Evolutionary conservation across 1,284 basidiomycete genomes (phyloP), one percentile per base, ranked within the genome.

Genomic region (Volvariella volvacea): DNA sequence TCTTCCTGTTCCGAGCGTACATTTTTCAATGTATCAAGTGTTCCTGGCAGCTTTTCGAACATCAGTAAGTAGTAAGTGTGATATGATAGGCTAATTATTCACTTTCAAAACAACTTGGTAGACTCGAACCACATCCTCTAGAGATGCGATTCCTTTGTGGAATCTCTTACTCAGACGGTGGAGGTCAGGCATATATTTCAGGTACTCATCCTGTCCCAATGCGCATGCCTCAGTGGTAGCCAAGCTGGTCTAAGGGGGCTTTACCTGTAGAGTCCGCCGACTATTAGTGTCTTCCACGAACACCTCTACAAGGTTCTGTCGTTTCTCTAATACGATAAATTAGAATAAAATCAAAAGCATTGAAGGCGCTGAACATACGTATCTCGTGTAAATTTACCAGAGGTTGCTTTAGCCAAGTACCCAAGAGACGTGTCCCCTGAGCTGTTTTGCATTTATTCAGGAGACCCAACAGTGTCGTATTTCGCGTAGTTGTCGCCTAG

Each of bases 391-490:
- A 66, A 60, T 97, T 97, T 33, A 98, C 83, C 21, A 99, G 69
- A 1, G 96, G 96, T 64, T 99, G 96, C 63, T 97, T 98, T 44
- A 99, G 70, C 95, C 95, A 99, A 47, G 87, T 87, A 0, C 83
- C 88, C 1, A 99, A 73, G 45, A 97, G 63, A 44, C 96, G 72
- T n/a, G 89, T 84, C 0, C 96, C 96, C 61, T 99, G 96, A 0
- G 89, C 84, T 1, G 96, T 99, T 65, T 95, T 96, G 73, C 96
- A 98, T 53, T 88, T 88, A 62, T 99, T 97, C 50, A 99, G 63
- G 16, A 97, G 68, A 0, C 94, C 93, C 47, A 92, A 84, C 3
- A 99, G 62, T 16, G 91, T 96, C 42, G 88, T 90, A 53, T 88
- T 92, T 57, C 88, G 88, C 43, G 78, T 78, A 39, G 65, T 63